Percentiles rank a stretch among this genome's conserved stretches.
phyloP scores from a whole-genome alignment of 768 basidiomycete species.

The Calocera viscosa region DNA sequence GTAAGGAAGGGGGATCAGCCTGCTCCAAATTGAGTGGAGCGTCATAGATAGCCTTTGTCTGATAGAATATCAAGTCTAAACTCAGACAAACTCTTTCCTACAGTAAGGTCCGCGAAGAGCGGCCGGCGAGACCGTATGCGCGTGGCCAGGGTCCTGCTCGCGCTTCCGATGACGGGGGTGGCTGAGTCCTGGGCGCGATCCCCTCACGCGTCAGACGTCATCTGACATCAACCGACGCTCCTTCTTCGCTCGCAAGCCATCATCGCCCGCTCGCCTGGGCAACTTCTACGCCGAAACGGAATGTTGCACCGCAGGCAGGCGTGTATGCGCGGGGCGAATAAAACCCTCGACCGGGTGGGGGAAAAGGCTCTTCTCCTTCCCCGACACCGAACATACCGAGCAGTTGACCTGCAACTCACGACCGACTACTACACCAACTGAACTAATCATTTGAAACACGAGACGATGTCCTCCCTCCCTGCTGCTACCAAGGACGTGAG shows the following conservation, averaged over 20 bases:
- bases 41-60: no score
- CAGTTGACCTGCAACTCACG: background rate
- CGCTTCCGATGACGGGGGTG: background rate
- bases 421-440: background rate
- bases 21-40: no score
- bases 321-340: no score
- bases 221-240: background rate
- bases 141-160: background rate
- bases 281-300: no score
- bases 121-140: background rate
- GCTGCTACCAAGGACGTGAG: slow-evolving; percentile 49
- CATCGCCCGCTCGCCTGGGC: background rate
- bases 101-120: no score
- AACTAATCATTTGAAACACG: background rate
- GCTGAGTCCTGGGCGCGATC: background rate
- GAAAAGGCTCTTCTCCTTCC: background rate
- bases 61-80: no score
- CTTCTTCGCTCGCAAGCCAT: background rate
- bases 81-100: no score
- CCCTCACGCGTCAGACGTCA: slow-evolving; percentile 8
- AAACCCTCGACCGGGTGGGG: background rate
- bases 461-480: slow-evolving; percentile 41
- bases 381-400: background rate
- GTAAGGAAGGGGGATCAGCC: no score
- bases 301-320: no score